phyloP scores from a whole-genome alignment of 2,329 filamentous ascomycete genomes.

The Fusarium tjaetaba region DNA sequence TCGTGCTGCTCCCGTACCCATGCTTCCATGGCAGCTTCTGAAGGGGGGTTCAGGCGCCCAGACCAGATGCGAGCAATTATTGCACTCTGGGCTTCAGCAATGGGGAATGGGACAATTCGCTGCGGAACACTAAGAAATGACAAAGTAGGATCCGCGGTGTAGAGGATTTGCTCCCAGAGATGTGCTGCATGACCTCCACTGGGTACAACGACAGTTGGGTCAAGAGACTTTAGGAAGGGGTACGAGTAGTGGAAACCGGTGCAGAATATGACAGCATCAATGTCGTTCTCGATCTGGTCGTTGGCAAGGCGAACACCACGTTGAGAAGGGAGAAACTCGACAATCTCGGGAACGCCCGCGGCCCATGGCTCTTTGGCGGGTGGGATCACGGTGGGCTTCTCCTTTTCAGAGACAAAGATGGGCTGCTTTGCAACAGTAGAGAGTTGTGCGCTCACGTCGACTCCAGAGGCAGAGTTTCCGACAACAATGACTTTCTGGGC shows the following conservation, averaged over 20 bases:
- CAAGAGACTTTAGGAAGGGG: constrained; percentile 68
- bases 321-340: constrained; percentile 56
- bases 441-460: constrained; percentile 76
- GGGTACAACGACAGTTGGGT: constrained; percentile 63
- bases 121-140: constrained; percentile 73
- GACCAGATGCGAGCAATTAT: constrained; percentile 74
- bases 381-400: constrained; percentile 38
- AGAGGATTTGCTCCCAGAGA: constrained; percentile 76
- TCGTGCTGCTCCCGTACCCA: constrained; percentile 69
- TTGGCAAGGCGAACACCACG: constrained; percentile 69
- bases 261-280: constrained; percentile 83
- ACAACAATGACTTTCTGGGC: constrained; percentile 72
- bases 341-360: constrained; percentile 56
- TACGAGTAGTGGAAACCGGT: constrained; percentile 88
- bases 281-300: constrained; percentile 66
- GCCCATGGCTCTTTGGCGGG: constrained; percentile 45
- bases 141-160: constrained; percentile 70
- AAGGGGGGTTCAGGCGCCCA: constrained; percentile 66
- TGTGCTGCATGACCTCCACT: constrained; percentile 73
- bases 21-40: constrained; percentile 62
- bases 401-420: constrained; percentile 65
- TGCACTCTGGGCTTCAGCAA: constrained; percentile 75
- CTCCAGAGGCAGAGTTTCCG: constrained; percentile 76
- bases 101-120: constrained; percentile 76
- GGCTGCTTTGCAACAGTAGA: constrained; percentile 61